Evolutionary conservation across 768 basidiomycete species (phyloP), one percentile per base, ranked within the genome.

Genomic region (Pleurotus citrinopileatus): DNA sequence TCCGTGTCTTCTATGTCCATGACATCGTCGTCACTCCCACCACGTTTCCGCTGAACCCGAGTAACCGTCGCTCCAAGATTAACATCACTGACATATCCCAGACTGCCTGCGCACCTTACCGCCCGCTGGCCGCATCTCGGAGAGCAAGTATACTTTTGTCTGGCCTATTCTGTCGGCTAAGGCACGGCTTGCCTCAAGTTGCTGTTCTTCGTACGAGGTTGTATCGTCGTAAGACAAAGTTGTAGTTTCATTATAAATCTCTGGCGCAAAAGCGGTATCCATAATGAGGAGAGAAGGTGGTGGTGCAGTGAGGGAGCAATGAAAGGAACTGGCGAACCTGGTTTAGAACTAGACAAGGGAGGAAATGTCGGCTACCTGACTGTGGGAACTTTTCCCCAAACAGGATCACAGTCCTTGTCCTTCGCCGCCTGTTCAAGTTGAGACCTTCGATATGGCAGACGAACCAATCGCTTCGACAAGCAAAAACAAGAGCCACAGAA

Each of bases 401-500:
- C 17, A 8, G 38, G 19, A 40, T 5, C 38, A 6, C 19, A 8
- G 38, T 6, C 19, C 6, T 40, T 20, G 38, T 40, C 17, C 38
- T 40, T n/a, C n/a, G n/a, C n/a, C n/a, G n/a, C n/a, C n/a, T n/a
- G n/a, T n/a, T n/a, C n/a, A n/a, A n/a, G n/a, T n/a, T n/a, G n/a
- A n/a, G 13, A 26, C 44, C 25, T 2, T 4, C 17, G 2, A 12
- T 57, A 79, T 77, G 75, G 73, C 75, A 20, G 77, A 78, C 42
- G 69, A 73, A 36, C 77, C 75, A 57, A 71, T 72, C 54, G 61
- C 61, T 23, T 65, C 65, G 3, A 6, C 82, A 34, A 91, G 79
- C 70, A 94, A 95, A 70, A 94, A 94, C 74, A 94, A 93, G 73
- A 76, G 82, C 42, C 88, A 92, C 67, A 80, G 94, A 58, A 97